Evolutionary conservation across 176 grass and related monocot species (phyloP).

Genomic region (Triticum dicoccoides): DNA sequence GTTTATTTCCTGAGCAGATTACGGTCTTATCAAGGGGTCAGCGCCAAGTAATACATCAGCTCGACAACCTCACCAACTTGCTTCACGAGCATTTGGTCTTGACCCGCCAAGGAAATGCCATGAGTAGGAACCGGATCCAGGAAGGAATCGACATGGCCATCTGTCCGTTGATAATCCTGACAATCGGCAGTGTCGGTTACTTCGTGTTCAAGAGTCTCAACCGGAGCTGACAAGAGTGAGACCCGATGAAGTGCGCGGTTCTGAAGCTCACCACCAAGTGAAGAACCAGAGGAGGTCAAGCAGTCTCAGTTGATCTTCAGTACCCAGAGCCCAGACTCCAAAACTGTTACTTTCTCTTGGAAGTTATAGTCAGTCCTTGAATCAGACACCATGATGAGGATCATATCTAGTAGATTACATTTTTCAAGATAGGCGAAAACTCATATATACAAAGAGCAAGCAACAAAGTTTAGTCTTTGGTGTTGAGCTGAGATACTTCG

Average conservation of each 20-base stretch:
- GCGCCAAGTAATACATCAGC: slow-evolving; percentile 81
- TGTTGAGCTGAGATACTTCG: background rate
- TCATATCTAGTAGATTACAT: slow-evolving; percentile 27
- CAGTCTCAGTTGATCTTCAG: slow-evolving; percentile 13
- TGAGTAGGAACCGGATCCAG: slow-evolving; percentile 29
- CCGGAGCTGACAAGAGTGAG: slow-evolving; percentile 37
- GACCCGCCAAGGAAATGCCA: slow-evolving; percentile 39
- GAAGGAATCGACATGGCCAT: slow-evolving; percentile 40
- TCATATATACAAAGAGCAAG: slow-evolving; percentile 21
- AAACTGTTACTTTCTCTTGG: slow-evolving; percentile 19
- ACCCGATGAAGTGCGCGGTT: background rate
- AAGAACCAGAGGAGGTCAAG: slow-evolving; percentile 1
- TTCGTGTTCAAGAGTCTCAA: slow-evolving; percentile 56
- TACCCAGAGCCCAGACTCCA: background rate
- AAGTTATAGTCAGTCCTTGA: slow-evolving; percentile 22
- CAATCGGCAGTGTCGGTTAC: slow-evolving; percentile 51
- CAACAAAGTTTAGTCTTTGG: slow-evolving; percentile 17
- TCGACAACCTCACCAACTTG: slow-evolving; percentile 73
- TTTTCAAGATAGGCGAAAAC: slow-evolving; percentile 11
- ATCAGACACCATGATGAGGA: slow-evolving; percentile 10
- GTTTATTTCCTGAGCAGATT: slow-evolving; percentile 52
- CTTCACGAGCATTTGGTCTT: slow-evolving; percentile 66
- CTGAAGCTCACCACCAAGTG: background rate
- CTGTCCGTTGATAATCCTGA: slow-evolving; percentile 51
- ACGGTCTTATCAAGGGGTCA: slow-evolving; percentile 71